Evolutionary conservation across 1,284 basidiomycete species (phyloP).

Genomic region (Sanghuangporus sanghuang): DNA sequence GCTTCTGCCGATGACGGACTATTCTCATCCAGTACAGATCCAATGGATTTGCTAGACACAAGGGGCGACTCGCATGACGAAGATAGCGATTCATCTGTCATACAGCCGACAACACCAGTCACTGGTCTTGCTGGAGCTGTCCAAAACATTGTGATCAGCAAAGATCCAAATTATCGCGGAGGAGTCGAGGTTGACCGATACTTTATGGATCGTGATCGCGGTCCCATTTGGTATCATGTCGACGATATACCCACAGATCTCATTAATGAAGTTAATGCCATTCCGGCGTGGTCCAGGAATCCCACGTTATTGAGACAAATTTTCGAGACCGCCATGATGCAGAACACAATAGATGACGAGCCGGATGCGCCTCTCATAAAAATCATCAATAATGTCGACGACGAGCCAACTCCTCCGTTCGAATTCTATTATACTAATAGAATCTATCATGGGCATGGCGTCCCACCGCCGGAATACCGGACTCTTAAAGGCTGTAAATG

Average conservation of each 20-base stretch:
- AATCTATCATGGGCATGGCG: conserved; percentile 64
- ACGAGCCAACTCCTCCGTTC: conserved; percentile 62
- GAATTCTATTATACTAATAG: conserved; percentile 77
- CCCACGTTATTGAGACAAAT: conserved; percentile 37
- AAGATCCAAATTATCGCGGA: background rate
- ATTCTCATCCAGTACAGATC: background rate
- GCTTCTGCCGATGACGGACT: background rate
- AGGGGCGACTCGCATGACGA: background rate
- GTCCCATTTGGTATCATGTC: conserved; percentile 31
- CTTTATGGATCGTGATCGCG: conserved; percentile 5
- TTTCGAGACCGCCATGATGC: conserved; percentile 51
- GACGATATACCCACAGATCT: conserved; percentile 43
- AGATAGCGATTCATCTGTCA: background rate
- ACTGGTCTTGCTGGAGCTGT: conserved; percentile 4
- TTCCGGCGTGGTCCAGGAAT: conserved; percentile 30
- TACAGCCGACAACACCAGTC: background rate
- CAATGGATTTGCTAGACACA: background rate
- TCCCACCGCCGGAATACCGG: conserved; percentile 59
- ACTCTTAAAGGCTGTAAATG: conserved; percentile 67
- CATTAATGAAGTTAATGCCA: conserved; percentile 48
- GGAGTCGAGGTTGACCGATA: background rate
- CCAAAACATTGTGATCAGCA: background rate
- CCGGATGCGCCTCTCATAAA: conserved; percentile 59
- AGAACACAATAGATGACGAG: conserved; percentile 56
- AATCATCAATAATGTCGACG: conserved; percentile 61